Evolutionary conservation across 192 early-diverging fungal genomes (phyloP).

Genomic region (Funneliformis mosseae): DNA sequence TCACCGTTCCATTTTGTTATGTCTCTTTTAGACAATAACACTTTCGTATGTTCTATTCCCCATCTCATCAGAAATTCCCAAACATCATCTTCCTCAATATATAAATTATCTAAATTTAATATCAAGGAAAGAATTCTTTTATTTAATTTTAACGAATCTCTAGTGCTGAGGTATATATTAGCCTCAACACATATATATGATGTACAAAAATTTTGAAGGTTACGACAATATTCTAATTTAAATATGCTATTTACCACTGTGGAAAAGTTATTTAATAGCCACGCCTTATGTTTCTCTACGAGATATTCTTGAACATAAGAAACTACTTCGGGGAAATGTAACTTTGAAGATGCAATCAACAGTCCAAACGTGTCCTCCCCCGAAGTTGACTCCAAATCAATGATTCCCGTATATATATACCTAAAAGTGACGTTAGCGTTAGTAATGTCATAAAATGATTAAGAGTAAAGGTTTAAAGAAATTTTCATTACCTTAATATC

Average conservation of each 20-base stretch:
- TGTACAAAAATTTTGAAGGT: not conserved
- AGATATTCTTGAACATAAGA: not conserved
- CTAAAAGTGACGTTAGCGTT: not conserved
- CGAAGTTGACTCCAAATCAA: not conserved
- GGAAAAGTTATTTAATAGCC: not conserved
- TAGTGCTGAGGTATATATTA: not conserved
- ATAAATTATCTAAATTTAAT: not conserved
- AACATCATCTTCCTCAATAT: conserved; percentile 8
- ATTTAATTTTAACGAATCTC: not conserved
- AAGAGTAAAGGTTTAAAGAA: not conserved
- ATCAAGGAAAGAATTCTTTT: not conserved
- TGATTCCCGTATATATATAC: not conserved
- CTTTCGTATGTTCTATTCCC: not conserved
- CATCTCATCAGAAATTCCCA: conserved; percentile 16
- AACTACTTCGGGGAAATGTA: not conserved
- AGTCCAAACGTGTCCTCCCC: not conserved
- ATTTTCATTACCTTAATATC: not conserved
- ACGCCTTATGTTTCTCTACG: not conserved
- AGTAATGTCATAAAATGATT: too few species aligned
- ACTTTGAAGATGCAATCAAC: not conserved
- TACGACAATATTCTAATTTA: not conserved
- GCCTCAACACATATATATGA: not conserved
- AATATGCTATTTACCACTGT: not conserved
- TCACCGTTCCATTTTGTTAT: not conserved
- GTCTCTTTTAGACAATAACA: not conserved